Base-by-base conservation (phyloP, 768 basidiomycete genomes). In the Pluteus cervinus region DNA sequence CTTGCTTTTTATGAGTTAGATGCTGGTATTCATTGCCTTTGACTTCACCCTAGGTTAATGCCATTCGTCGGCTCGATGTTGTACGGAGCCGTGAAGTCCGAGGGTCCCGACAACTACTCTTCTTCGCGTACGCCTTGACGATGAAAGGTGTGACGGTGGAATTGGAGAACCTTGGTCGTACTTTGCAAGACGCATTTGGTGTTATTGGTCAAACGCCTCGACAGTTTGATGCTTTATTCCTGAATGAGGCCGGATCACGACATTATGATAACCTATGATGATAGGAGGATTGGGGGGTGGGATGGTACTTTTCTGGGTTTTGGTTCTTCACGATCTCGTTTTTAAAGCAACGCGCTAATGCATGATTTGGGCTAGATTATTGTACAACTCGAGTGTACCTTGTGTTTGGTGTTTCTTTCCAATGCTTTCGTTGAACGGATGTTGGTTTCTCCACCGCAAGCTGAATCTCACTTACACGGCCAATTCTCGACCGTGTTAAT, bases 111-210 rank as follows among this genome's bases (percentile, higher is more conserved):
- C 86, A 96, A 48, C 66, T 99, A 3, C 69, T 98, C 14, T 97
- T 89, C 62, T 93, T 94, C 49, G 92, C 91, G 1, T 98, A 97
- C 49, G 88, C 88, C 0, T 66, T 92, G 42, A 86, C 88, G 37
- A 93, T 96, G 90, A 85, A 89, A 55, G 90, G 91, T 5, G 86
- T 96, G 25, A 96, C 92, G 7, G 71, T 76, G 36, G 90, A 97
- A 51, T 72, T 99, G 10, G 90, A 96, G 37, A 73, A 64, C 36
- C 66, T 98, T 1, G 94, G 96, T 0, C 60, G 59, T 25, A 85
- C 78, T 17, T 65, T 94, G 42, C 94, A 98, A 55, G 76, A 81
- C 36, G 82, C 88, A 7, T 99, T 96, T 56, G 94, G 94, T 7
- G 88, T 93, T 4, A 90, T 96, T 45, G 88, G 89, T 5, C 79